Evolutionary conservation across 257 asterid species (phyloP).

Genomic region (Anisodus acutangulus): DNA sequence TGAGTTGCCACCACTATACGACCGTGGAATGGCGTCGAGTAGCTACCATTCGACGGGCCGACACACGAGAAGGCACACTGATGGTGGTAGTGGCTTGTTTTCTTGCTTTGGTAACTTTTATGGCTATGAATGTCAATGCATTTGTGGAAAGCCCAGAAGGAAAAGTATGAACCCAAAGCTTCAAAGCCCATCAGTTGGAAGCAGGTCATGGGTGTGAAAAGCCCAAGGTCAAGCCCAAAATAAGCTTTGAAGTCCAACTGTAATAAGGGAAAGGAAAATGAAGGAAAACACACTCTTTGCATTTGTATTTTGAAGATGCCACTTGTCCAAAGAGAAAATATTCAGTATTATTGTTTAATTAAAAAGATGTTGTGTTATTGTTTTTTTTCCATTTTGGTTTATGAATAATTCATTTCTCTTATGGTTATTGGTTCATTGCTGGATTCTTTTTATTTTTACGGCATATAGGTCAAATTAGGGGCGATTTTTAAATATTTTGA

Average conservation of each 20-base stretch:
- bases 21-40: slow-evolving; percentile 58
- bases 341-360: slow-evolving; percentile 10
- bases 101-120: slow-evolving; percentile 76
- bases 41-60: slow-evolving; percentile 50
- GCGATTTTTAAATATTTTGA: too few relatives aligned
- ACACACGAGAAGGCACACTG: slow-evolving; percentile 40
- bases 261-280: neutral
- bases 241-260: neutral
- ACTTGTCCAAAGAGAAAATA: too few relatives aligned
- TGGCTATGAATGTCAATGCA: slow-evolving; percentile 84
- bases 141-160: slow-evolving; percentile 75
- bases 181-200: slow-evolving; percentile 26
- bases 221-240: slow-evolving; percentile 23
- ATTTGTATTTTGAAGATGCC: neutral
- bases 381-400: neutral
- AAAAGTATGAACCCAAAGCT: slow-evolving; percentile 21
- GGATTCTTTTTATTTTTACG: neutral
- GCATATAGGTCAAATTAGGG: neutral
- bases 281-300: neutral
- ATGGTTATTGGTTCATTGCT: neutral
- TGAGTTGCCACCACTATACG: slow-evolving; percentile 80
- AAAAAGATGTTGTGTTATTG: neutral
- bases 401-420: neutral
- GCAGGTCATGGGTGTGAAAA: slow-evolving; percentile 27
- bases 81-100: slow-evolving; percentile 50